Evolutionary conservation across 1,284 basidiomycete species (phyloP).

Genomic region (Mycena sp.): DNA sequence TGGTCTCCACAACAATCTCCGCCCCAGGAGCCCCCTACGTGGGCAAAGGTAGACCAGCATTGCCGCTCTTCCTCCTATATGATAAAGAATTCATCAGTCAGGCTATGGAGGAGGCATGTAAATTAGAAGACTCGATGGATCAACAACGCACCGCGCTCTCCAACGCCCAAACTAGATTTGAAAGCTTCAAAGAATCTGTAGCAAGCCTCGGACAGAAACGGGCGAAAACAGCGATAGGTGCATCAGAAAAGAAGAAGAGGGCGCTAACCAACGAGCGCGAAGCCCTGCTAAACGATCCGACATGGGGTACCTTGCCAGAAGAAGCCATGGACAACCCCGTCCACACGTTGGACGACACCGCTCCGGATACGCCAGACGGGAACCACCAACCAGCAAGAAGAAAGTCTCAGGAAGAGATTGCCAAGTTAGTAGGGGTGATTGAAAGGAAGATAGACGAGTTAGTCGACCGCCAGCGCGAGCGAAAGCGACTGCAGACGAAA

Average conservation of each 20-base stretch:
- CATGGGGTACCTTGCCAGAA: neutral
- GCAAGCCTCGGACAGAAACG: neutral
- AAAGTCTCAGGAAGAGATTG: neutral
- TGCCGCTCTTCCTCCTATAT: slow-evolving; percentile 10
- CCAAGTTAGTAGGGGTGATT: neutral
- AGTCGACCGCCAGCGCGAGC: neutral
- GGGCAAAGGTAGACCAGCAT: neutral
- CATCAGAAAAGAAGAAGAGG: neutral
- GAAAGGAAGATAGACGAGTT: neutral
- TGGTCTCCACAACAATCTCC: neutral
- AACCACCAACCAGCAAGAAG: no score
- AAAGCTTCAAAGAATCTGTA: neutral
- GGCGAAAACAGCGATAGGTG: neutral
- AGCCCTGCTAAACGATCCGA: neutral
- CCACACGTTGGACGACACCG: no score
- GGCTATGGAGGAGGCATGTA: no score
- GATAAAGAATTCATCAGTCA: slow-evolving; percentile 3
- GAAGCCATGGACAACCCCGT: neutral
- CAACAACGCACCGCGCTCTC: neutral
- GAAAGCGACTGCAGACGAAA: neutral
- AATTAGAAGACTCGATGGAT: neutral
- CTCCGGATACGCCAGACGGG: no score
- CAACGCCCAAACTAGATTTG: neutral
- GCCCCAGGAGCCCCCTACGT: no score
- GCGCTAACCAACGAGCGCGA: no score